Evolutionary conservation across 768 basidiomycete species (phyloP).

Genomic region (Mycena crocata): DNA sequence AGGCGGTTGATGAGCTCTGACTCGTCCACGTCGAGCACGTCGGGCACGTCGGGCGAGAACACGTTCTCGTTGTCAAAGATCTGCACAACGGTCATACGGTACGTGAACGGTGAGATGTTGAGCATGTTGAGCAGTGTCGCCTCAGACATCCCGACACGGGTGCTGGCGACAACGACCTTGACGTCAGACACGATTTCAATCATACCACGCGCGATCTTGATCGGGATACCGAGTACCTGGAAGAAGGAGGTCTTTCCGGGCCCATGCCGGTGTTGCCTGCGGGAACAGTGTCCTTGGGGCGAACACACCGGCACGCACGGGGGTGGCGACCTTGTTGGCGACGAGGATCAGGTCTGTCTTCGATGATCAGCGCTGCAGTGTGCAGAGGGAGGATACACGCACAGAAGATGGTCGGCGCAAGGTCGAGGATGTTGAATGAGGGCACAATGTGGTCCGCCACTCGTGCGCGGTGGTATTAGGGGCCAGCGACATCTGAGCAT

Average conservation of each 20-base stretch:
- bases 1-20: constrained; percentile 92
- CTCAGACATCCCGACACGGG: constrained; percentile 96
- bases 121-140: constrained; percentile 99
- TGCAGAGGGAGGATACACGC: no score
- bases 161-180: constrained; percentile 92
- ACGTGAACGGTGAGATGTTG: constrained; percentile 99
- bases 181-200: constrained; percentile 99
- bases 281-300: constrained; percentile 91
- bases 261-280: constrained; percentile 99
- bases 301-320: constrained; percentile 97
- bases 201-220: constrained; percentile 99
- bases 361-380: no score
- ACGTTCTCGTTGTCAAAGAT: constrained; percentile 95
- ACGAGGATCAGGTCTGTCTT: no score
- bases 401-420: no score
- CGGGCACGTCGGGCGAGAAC: constrained; percentile 90
- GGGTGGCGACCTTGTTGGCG: constrained; percentile 98
- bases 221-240: constrained; percentile 99
- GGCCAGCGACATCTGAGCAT: no score
- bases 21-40: constrained; percentile 94
- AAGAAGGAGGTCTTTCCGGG: constrained; percentile 99
- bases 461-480: no score
- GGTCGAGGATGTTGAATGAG: no score
- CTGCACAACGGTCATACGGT: constrained; percentile 98
- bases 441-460: no score